Evolutionary conservation across 148 eudicot genomes (phyloP), one percentile per base, ranked within the genome.

Genomic region (Rhododendron simsii): DNA sequence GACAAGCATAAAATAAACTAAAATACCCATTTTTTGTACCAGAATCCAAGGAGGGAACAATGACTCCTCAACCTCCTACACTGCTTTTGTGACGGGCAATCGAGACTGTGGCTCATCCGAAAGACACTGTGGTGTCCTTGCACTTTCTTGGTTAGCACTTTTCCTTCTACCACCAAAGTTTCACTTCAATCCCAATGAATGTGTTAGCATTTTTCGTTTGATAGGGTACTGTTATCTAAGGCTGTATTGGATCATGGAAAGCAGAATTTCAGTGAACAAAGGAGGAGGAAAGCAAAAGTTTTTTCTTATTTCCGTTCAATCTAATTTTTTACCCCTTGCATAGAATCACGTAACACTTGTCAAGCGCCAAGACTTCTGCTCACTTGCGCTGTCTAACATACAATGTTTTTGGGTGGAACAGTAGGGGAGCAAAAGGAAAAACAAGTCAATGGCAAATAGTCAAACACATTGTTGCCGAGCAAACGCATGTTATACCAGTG

Each of bases 401-500:
- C 23, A n/a, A 10, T 20, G 18, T 59, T 59, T 55, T 21, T 6
- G 0, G 26, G 67, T 59, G 9, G 23, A 59, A 59, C 67, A 59
- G 67, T 7, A 59, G 67, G 8, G 3, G 67, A 18, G 8, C 67
- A 59, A n/a, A 59, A 33, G 67, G 67, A 21, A 59, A n/a, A 59
- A 21, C 10, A 6, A 0, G 67, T 59, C 67, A 20, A 59, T 21
- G 26, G 79, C 45, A 39, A 88, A 83, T 76, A 73, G 91, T 8
- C 92, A 88, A 77, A 93, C 89, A 53, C 89, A 85, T 55, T 87
- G 87, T 86, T 93, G 94, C 4, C 89, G 86, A 59, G 39, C 99
- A 20, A 93, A 93, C 85, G 90, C 96, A 5, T 86, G 93, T 91
- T 39, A 91, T 96, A 75, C 91, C 94, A 57, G 90, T 88, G 41